phyloP scores from a whole-genome alignment of 306 rosid species.

The Rubus parviflorus region DNA sequence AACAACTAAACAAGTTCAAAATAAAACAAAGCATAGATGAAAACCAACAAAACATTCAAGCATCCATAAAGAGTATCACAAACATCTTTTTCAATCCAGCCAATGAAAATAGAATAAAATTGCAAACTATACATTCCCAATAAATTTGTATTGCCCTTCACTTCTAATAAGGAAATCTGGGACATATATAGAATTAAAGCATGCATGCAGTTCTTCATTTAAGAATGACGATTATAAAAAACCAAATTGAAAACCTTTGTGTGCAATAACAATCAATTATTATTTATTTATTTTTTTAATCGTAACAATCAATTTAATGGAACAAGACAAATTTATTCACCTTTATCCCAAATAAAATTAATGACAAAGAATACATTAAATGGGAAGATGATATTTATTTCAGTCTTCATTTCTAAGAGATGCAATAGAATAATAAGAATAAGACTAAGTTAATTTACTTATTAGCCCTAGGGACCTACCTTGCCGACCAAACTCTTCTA shows the following conservation, averaged over 20 bases:
- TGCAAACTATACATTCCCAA: background rate
- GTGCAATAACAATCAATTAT: background rate
- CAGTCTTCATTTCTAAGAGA: background rate
- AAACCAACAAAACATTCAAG: background rate
- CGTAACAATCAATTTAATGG: too few species aligned
- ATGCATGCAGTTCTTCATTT: background rate
- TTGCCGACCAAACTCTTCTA: conserved; percentile 63
- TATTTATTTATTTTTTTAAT: too few species aligned
- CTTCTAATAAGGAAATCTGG: background rate
- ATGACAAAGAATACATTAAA: background rate
- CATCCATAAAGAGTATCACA: background rate
- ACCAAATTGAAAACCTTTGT: background rate
- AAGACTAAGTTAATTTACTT: background rate
- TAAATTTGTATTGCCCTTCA: background rate
- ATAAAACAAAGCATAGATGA: background rate
- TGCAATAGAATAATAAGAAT: background rate
- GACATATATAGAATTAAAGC: background rate
- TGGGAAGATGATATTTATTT: background rate
- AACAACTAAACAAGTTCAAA: background rate
- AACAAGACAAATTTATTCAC: background rate
- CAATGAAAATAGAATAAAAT: background rate
- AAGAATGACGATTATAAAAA: background rate
- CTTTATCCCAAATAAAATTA: background rate
- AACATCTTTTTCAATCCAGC: background rate
- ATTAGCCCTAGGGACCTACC: conserved; percentile 37